Evolutionary conservation across 495 filamentous ascomycete species (phyloP).

Genomic region (Symbiotaphrina buchneri): DNA sequence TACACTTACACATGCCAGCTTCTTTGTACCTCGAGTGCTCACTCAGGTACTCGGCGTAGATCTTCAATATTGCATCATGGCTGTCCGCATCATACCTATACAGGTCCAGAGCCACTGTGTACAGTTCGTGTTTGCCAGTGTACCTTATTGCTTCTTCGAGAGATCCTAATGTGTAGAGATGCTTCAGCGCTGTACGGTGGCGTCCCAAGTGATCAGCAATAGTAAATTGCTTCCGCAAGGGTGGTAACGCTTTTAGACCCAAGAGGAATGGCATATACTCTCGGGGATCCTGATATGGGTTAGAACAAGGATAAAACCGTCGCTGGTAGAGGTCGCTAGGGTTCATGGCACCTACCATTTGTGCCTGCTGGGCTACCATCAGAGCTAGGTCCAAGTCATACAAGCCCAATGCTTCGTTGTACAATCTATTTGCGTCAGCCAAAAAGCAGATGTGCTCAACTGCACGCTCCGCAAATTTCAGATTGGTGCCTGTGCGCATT

Average conservation of each 20-base stretch:
- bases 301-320: not conserved
- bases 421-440: slow-evolving; percentile 80
- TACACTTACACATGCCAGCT: slow-evolving; percentile 42
- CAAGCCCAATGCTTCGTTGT: slow-evolving; percentile 70
- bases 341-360: slow-evolving; percentile 28
- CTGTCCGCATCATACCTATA: slow-evolving; percentile 56
- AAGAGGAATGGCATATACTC: slow-evolving; percentile 94
- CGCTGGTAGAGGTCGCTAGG: not conserved
- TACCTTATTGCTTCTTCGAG: slow-evolving; percentile 64
- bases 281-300: slow-evolving; percentile 39
- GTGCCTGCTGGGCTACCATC: slow-evolving; percentile 82
- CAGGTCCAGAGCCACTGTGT: slow-evolving; percentile 50
- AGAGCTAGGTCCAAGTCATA: slow-evolving; percentile 82
- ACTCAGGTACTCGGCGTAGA: slow-evolving; percentile 63
- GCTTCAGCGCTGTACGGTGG: slow-evolving; percentile 48
- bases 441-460: slow-evolving; percentile 95
- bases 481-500: slow-evolving; percentile 24
- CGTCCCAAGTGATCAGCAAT: slow-evolving; percentile 77
- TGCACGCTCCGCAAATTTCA: slow-evolving; percentile 54
- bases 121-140: slow-evolving; percentile 55
- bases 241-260: slow-evolving; percentile 49
- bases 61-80: slow-evolving; percentile 35
- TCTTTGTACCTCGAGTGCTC: slow-evolving; percentile 55
- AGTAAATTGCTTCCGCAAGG: slow-evolving; percentile 45
- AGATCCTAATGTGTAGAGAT: slow-evolving; percentile 40